Evolutionary conservation across 2,329 filamentous ascomycete genomes (phyloP).

Genomic region (Aspergillus fijiensis): DNA sequence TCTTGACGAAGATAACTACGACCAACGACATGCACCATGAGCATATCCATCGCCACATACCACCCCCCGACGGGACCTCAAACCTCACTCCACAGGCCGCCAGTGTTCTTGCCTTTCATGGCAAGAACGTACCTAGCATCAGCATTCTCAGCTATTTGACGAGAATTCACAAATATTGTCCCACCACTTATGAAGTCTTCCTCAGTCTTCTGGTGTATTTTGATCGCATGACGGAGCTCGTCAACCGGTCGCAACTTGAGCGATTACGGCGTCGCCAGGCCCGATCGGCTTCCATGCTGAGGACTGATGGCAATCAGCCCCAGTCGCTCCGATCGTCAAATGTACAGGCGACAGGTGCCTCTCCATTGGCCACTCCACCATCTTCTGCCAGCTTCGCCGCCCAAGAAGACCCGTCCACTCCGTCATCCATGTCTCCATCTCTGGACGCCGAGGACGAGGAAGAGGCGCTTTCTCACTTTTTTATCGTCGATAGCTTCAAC

Average conservation of each 20-base stretch:
- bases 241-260: constrained; percentile 77
- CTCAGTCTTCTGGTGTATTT: constrained; percentile 94
- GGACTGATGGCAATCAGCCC: constrained; percentile 17
- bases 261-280: constrained; percentile 46
- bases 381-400: constrained; percentile 35
- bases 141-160: constrained; percentile 94
- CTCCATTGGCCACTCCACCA: constrained; percentile 39
- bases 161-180: constrained; percentile 97
- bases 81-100: constrained; percentile 64
- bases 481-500: constrained; percentile 98
- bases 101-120: constrained; percentile 89
- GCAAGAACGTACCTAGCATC: constrained; percentile 96
- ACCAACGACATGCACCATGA: constrained; percentile 96
- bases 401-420: constrained; percentile 37
- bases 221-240: constrained; percentile 95
- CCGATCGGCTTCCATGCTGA: constrained; percentile 17
- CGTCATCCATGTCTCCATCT: constrained; percentile 35
- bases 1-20: constrained; percentile 94
- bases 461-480: constrained; percentile 66
- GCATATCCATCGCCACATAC: constrained; percentile 74
- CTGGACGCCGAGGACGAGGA: constrained; percentile 43
- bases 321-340: constrained; percentile 22
- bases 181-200: constrained; percentile 97
- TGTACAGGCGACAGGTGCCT: constrained; percentile 21
- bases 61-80: constrained; percentile 58